A percentile compares a stretch with the other conserved stretches of the same genome.
These are phyloP conservation scores for Passalora sequoiae DNA, from an alignment of 2,329 filamentous ascomycete genomes.

Conservation along the genomic window DNA sequence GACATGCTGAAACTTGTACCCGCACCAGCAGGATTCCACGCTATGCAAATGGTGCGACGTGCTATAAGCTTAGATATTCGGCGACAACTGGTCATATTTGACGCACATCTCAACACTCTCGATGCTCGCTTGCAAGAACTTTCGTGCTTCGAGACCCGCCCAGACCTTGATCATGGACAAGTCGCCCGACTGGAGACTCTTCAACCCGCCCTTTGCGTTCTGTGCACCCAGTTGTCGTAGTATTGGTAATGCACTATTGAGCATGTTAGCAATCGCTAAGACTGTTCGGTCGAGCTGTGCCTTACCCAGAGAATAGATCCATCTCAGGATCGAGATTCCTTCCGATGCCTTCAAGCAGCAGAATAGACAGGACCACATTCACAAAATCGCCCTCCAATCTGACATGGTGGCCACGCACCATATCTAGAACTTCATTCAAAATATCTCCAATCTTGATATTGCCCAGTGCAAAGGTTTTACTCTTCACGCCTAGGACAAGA, in stretches of 20 bases:
- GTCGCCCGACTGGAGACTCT: slow-evolving; percentile 45
- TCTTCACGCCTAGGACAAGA: slow-evolving; percentile 85
- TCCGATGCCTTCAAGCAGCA: slow-evolving; percentile 90
- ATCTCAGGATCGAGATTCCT: slow-evolving; percentile 78
- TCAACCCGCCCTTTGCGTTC: slow-evolving; percentile 50
- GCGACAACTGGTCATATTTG: slow-evolving; percentile 81
- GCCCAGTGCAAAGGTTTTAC: slow-evolving; percentile 80
- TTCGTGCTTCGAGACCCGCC: slow-evolving; percentile 82
- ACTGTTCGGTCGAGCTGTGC: not conserved
- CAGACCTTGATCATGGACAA: slow-evolving; percentile 77
- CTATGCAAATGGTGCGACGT: slow-evolving; percentile 4
- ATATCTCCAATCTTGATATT: slow-evolving; percentile 97
- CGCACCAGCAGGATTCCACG: too few relatives aligned
- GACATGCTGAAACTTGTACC: too few relatives aligned
- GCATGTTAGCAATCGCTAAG: slow-evolving; percentile 13
- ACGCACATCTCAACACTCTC: slow-evolving; percentile 87
- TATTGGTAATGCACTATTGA: slow-evolving; percentile 76
- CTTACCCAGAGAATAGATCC: slow-evolving; percentile 72
- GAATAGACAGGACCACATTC: slow-evolving; percentile 92
- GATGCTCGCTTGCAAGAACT: slow-evolving; percentile 82
- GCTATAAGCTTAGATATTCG: slow-evolving; percentile 60
- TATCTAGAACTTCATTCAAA: slow-evolving; percentile 78
- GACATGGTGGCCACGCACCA: slow-evolving; percentile 91
- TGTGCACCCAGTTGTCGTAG: slow-evolving; percentile 79
- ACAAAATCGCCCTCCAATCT: slow-evolving; percentile 95